Percentiles rank a stretch among this genome's conserved stretches.
These are phyloP conservation scores for Colletotrichum viniferum DNA, from an alignment of 2,329 filamentous ascomycete genomes.

Conservation along the genomic window DNA sequence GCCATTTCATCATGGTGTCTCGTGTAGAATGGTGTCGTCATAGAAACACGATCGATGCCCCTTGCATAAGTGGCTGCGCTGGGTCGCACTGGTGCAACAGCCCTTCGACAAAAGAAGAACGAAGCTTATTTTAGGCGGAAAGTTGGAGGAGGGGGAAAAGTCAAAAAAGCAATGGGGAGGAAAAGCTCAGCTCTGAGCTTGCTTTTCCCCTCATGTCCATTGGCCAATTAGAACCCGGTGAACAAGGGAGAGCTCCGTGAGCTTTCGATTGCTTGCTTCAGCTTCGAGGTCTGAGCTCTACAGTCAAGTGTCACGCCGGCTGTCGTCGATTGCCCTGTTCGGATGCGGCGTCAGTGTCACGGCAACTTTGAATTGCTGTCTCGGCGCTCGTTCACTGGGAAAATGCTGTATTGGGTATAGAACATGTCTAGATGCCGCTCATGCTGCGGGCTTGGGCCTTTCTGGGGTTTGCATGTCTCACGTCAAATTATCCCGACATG, in stretches of 20 bases:
- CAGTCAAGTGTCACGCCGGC: background rate
- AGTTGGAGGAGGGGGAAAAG: background rate
- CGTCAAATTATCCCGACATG: background rate
- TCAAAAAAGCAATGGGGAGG: background rate
- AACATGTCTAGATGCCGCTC: background rate
- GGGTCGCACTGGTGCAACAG: background rate
- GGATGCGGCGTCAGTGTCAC: background rate
- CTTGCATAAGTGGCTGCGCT: slow-evolving; percentile 23
- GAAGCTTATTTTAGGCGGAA: background rate
- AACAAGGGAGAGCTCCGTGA: background rate
- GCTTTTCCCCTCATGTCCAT: background rate
- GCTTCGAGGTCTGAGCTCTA: background rate
- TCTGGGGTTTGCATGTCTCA: background rate
- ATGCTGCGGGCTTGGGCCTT: background rate
- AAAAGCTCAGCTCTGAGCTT: background rate
- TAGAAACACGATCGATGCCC: slow-evolving; percentile 8
- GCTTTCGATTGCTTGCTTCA: background rate
- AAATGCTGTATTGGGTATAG: background rate
- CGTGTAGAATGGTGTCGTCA: slow-evolving; percentile 23
- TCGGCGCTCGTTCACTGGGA: background rate
- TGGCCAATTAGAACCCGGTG: background rate
- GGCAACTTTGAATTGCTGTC: background rate
- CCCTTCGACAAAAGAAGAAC: background rate
- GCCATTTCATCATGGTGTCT: slow-evolving; percentile 19
- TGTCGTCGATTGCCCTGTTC: background rate